phyloP scores from a whole-genome alignment of 1,139 yeast species.

The Zygosaccharomyces sapae region DNA sequence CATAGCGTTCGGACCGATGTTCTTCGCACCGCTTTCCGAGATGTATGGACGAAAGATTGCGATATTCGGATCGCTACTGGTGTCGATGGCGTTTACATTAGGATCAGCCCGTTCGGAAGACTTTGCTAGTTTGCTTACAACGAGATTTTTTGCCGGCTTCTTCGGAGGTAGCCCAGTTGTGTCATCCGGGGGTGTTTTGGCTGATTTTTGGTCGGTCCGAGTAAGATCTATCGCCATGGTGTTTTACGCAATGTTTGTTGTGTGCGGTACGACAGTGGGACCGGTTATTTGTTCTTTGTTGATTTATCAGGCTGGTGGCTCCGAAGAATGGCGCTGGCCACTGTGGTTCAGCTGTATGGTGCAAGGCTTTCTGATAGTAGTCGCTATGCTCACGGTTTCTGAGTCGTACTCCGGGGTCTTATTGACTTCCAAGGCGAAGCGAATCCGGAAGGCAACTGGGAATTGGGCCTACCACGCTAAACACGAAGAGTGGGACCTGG shows the following conservation, averaged over 20 bases:
- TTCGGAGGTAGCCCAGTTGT: constrained; percentile 54
- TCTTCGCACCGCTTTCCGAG: constrained; percentile 43
- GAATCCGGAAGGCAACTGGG: constrained; percentile 38
- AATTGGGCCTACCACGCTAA: constrained; percentile 41
- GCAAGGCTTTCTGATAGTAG: constrained; percentile 28
- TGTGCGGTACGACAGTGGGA: constrained; percentile 52
- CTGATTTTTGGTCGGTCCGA: constrained; percentile 39
- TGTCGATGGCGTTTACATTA: constrained; percentile 47
- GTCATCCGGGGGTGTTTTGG: constrained; percentile 51
- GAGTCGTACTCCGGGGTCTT: constrained; percentile 42
- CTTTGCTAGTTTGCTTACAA: constrained; percentile 43
- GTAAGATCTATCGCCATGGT: constrained; percentile 34
- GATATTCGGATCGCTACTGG: constrained; percentile 44
- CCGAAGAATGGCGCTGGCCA: constrained; percentile 45
- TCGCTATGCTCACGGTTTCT: constrained; percentile 13
- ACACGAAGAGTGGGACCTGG: constrained; percentile 43
- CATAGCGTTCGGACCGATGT: constrained; percentile 43
- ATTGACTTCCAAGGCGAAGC: constrained; percentile 37
- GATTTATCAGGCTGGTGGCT: constrained; percentile 42
- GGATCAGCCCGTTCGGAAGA: constrained; percentile 48
- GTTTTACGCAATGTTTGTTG: constrained; percentile 45
- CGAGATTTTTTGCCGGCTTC: constrained; percentile 49
- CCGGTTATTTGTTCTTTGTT: constrained; percentile 48
- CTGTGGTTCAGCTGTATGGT: constrained; percentile 39
- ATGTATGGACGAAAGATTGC: constrained; percentile 44